These are phyloP conservation scores for Malus orientalis DNA, from an alignment of 306 rosid species.

Conservation along the genomic window DNA sequence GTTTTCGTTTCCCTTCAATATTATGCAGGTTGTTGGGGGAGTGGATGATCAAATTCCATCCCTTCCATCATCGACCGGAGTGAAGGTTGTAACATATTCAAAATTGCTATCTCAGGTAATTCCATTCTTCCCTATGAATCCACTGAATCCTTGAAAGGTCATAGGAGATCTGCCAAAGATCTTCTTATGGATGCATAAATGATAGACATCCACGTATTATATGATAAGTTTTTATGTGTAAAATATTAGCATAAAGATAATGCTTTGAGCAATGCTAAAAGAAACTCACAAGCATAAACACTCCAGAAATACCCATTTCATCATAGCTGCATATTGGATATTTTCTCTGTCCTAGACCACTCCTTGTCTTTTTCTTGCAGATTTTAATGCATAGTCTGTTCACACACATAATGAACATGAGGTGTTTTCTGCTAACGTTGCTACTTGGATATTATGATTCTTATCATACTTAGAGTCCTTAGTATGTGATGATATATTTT, in stretches of 20 bases:
- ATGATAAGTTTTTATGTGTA: neutral
- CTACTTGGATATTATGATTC: neutral
- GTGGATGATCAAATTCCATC: conserved; percentile 76
- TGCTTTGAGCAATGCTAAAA: neutral
- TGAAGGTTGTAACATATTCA: conserved; percentile 67
- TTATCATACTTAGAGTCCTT: neutral
- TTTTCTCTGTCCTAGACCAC: neutral
- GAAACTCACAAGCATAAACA: neutral
- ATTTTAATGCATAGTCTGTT: neutral
- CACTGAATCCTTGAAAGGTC: neutral
- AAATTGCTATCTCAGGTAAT: conserved; percentile 72
- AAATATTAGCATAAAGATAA: neutral
- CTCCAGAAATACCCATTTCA: neutral
- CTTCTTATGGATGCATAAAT: neutral
- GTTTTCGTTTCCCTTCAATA: conserved; percentile 11
- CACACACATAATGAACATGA: neutral
- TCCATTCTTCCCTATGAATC: conserved; percentile 14
- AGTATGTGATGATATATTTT: neutral
- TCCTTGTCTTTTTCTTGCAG: neutral
- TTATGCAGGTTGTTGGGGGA: conserved; percentile 79
- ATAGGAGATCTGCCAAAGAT: neutral
- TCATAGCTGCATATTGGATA: neutral
- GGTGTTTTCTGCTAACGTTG: neutral
- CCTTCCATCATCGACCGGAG: conserved; percentile 73
- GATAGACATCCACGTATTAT: neutral